phyloP scores from a whole-genome alignment of 2,329 filamentous ascomycete species.

The Botrytis byssoidea region DNA sequence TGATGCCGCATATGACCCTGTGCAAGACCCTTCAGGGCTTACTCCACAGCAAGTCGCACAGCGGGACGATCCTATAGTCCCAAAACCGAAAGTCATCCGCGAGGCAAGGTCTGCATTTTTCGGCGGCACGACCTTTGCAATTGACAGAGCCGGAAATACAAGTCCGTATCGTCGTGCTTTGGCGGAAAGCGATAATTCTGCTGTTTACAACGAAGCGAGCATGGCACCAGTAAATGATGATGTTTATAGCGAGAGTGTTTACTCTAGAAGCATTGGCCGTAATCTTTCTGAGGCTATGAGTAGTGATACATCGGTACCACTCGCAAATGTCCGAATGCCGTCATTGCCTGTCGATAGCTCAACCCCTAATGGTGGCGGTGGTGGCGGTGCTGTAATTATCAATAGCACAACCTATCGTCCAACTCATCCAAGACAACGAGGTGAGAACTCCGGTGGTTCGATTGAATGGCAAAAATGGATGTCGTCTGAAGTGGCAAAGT shows the following conservation, averaged over 20 bases:
- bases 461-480: constrained; percentile 57
- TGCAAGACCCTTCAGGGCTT: constrained; percentile 18
- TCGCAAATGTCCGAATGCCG: constrained; percentile 25
- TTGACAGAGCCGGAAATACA: constrained; percentile 54
- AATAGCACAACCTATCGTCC: constrained; percentile 38
- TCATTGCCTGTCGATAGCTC: constrained; percentile 23
- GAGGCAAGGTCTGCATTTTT: constrained; percentile 52
- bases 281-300: constrained; percentile 24
- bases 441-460: constrained; percentile 47
- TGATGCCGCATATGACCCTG: not conserved
- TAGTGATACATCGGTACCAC: constrained; percentile 6
- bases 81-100: constrained; percentile 38
- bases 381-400: constrained; percentile 42
- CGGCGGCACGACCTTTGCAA: constrained; percentile 50
- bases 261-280: constrained; percentile 38
- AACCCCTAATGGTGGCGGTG: constrained; percentile 30
- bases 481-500: constrained; percentile 50
- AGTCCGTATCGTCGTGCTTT: constrained; percentile 57
- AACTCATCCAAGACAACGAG: constrained; percentile 38
- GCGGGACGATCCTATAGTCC: constrained; percentile 34
- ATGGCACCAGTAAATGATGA: constrained; percentile 9
- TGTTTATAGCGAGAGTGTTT: constrained; percentile 37
- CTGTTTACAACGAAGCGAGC: constrained; percentile 2
- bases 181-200: constrained; percentile 26
- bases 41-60: constrained; percentile 36